These are phyloP conservation scores for Uronychia binucleata DNA, from an alignment of 73 alveolate genomes.

Conservation along the genomic window DNA sequence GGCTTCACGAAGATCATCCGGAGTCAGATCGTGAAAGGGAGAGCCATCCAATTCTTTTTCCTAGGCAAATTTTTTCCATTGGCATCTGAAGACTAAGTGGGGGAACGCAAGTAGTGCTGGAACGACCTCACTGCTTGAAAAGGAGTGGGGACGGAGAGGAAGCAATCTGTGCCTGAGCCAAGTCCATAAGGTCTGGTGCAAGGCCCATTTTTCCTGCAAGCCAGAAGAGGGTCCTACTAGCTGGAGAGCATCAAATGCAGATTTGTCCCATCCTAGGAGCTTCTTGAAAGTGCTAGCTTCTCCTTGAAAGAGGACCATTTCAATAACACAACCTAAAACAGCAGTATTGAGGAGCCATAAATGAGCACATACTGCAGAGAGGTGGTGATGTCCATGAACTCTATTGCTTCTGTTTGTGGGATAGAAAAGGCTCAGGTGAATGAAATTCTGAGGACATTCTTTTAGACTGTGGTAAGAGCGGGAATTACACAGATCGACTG, in stretches of 20 bases:
- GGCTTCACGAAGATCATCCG: too few relatives aligned
- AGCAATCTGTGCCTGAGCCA: too few relatives aligned
- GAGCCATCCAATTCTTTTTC: too few relatives aligned
- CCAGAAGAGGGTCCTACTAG: too few relatives aligned
- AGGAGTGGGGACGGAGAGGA: not conserved
- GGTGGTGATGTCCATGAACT: not conserved
- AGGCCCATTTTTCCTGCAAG: too few relatives aligned
- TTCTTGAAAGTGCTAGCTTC: not conserved
- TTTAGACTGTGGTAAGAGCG: not conserved
- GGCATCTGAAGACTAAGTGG: too few relatives aligned
- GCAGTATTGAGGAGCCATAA: too few relatives aligned
- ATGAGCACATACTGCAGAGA: too few relatives aligned
- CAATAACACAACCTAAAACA: not conserved
- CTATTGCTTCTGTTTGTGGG: not conserved
- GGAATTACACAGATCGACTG: not conserved
- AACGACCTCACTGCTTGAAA: constrained; percentile 12
- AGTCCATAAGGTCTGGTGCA: too few relatives aligned
- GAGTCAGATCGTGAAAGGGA: too few relatives aligned
- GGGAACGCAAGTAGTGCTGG: not conserved
- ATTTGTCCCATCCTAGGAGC: not conserved
- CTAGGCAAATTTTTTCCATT: too few relatives aligned
- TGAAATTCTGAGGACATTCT: not conserved
- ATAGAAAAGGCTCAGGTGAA: not conserved
- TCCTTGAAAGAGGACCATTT: not conserved
- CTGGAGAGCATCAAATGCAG: too few relatives aligned